phyloP scores from a whole-genome alignment of 2,329 filamentous ascomycete species.

The Penicillium brevicompactum region DNA sequence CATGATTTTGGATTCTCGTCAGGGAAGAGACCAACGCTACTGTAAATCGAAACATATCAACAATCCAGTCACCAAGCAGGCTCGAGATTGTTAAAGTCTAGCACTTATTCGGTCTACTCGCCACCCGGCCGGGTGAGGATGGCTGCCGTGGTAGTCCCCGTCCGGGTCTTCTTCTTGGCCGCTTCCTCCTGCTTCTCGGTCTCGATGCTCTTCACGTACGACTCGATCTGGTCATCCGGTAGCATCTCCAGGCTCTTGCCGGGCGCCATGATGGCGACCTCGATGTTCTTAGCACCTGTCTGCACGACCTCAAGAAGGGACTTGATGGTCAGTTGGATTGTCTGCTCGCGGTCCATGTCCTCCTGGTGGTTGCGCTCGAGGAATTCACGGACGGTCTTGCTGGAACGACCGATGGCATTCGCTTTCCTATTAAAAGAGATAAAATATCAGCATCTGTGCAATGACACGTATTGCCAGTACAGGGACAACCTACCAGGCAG shows the following conservation, averaged over 20 bases:
- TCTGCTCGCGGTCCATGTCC: constrained; percentile 93
- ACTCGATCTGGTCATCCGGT: constrained; percentile 92
- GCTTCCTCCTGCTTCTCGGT: constrained; percentile 99
- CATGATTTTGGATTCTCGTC: constrained; percentile 27
- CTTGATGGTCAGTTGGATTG: constrained; percentile 96
- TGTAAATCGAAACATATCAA: constrained; percentile 26
- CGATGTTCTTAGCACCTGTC: constrained; percentile 98
- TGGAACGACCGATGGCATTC: constrained; percentile 96
- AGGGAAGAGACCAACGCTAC: constrained; percentile 26
- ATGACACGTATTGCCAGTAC: neutral
- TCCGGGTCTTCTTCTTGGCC: constrained; percentile 84
- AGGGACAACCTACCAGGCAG: constrained; percentile 73
- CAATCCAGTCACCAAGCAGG: constrained; percentile 25
- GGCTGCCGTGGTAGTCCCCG: constrained; percentile 56
- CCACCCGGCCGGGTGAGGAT: constrained; percentile 67
- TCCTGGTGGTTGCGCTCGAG: constrained; percentile 99
- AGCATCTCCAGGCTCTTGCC: constrained; percentile 91
- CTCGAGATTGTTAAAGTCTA: constrained; percentile 13
- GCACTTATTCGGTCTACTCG: constrained; percentile 30
- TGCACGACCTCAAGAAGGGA: constrained; percentile 97
- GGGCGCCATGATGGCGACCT: constrained; percentile 97
- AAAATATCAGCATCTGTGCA: constrained; percentile 17
- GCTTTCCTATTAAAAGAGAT: constrained; percentile 73
- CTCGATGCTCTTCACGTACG: constrained; percentile 98
- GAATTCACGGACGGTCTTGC: constrained; percentile 98